A percentile compares a stretch with the other conserved stretches of the same genome.
These are phyloP conservation scores for Heritiera littoralis DNA, from an alignment of 345 rosid genomes.

Conservation along the genomic window DNA sequence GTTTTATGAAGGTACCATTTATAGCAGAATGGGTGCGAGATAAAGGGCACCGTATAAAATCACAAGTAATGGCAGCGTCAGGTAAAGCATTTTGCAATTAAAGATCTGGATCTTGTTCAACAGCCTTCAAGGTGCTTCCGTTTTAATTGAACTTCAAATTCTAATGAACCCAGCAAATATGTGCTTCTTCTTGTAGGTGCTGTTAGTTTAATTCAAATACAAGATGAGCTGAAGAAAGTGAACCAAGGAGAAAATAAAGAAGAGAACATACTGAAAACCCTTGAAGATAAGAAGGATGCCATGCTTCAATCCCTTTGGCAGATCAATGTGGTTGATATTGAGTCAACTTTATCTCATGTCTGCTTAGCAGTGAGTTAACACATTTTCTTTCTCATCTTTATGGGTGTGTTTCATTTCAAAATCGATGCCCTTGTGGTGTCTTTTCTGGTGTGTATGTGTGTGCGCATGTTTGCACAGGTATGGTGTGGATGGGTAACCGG, in stretches of 20 bases:
- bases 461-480: not conserved
- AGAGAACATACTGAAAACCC: constrained; percentile 61
- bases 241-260: constrained; percentile 67
- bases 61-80: constrained; percentile 97
- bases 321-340: constrained; percentile 91
- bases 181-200: constrained; percentile 56
- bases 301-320: constrained; percentile 96
- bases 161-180: not conserved
- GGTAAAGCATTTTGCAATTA: constrained; percentile 43
- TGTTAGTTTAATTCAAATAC: constrained; percentile 72
- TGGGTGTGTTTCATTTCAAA: not conserved
- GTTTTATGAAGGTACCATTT: constrained; percentile 87
- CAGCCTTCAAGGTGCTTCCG: not conserved
- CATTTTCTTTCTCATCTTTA: constrained; percentile 3
- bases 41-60: constrained; percentile 86
- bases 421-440: not conserved
- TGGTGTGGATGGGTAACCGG: not conserved
- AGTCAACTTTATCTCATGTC: constrained; percentile 78
- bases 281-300: constrained; percentile 74
- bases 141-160: constrained; percentile 1
- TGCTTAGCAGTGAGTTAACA: constrained; percentile 67
- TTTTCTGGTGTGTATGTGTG: not conserved
- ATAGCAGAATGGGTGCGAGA: constrained; percentile 99
- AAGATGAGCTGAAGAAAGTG: constrained; percentile 76
- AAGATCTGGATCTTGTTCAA: not conserved